phyloP scores from a whole-genome alignment of 257 asterid genomes.

The Solanum etuberosum region DNA sequence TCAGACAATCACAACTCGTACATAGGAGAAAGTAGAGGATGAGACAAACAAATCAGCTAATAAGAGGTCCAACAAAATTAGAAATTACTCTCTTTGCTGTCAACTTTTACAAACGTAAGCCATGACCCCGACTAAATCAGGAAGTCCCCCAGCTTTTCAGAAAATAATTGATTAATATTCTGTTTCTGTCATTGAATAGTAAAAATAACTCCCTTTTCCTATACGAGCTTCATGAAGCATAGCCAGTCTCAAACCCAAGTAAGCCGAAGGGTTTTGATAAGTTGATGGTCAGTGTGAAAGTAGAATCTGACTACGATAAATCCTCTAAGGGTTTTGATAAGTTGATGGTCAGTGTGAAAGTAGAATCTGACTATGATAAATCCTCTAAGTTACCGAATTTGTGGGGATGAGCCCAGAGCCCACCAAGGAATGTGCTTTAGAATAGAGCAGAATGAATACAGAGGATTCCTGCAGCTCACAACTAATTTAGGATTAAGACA shows the following conservation, averaged over 20 bases:
- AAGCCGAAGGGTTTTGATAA: not conserved
- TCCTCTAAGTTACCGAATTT: not conserved
- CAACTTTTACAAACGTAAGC: not conserved
- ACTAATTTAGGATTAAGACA: not conserved
- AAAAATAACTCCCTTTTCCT: not conserved
- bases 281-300: not conserved
- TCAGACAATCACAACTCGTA: not conserved
- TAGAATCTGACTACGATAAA: not conserved
- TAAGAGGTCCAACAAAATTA: not conserved
- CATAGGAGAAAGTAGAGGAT: slow-evolving; percentile 1
- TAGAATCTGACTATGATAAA: not conserved
- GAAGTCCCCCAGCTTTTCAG: not conserved
- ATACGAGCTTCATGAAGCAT: not conserved
- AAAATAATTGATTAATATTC: not conserved
- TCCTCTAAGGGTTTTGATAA: too few species aligned
- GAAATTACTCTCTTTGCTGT: not conserved
- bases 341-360: not conserved
- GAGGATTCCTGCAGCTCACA: not conserved
- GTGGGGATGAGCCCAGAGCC: not conserved
- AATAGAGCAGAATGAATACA: not conserved
- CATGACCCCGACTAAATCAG: not conserved
- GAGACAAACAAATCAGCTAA: not conserved
- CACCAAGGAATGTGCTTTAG: not conserved
- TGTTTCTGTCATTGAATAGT: not conserved
- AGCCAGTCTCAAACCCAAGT: not conserved